Evolutionary conservation across 129 eudicot species (phyloP), one percentile per base, ranked within the genome.

Genomic region (Artemisia argyi): DNA sequence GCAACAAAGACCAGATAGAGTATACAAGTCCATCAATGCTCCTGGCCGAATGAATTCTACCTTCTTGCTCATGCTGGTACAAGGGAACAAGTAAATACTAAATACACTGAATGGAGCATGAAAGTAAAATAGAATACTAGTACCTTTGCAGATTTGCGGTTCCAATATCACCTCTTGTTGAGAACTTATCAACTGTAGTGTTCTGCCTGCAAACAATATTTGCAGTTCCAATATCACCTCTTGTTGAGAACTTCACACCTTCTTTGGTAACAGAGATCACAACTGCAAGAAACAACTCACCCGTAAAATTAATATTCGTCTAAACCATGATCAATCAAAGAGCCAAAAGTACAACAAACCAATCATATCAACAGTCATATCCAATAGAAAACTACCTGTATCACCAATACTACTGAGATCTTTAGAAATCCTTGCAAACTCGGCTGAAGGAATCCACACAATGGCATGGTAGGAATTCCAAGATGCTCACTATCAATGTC

Each of bases 361-460:
- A 49, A n/a, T 16, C 15, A 15, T 8, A 47, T 19, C 3, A 28
- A 53, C 13, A 1, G 7, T 39, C 46, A 39, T 39, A 39, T 39
- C 46, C 46, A 39, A 39, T 39, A 39, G 46, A 39, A 7, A 39
- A 7, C 32, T 80, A 93, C 98, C 98, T 71, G 98, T 93, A 80
- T 93, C 98, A 65, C 98, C 98, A 61, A 93, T 85, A 51, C 98
- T 93, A 65, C 98, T 93, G 16, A 93, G 90, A 85, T 93, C 97
- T 82, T 77, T 93, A 73, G 96, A 93, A n/a, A 93, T 93, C 79
- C 97, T 89, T 1, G 95, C 90, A 79, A 93, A 93, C 71, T 93
- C 97, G 1, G 88, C 42, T 26, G 97, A 93, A 63, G 97, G 97
- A 97, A 93, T 89, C 58, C 96, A 78, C 13, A 93, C 98, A 67